Conservation (phyloP, 441 rosid genomes). For the Mallotus repandus region DNA sequence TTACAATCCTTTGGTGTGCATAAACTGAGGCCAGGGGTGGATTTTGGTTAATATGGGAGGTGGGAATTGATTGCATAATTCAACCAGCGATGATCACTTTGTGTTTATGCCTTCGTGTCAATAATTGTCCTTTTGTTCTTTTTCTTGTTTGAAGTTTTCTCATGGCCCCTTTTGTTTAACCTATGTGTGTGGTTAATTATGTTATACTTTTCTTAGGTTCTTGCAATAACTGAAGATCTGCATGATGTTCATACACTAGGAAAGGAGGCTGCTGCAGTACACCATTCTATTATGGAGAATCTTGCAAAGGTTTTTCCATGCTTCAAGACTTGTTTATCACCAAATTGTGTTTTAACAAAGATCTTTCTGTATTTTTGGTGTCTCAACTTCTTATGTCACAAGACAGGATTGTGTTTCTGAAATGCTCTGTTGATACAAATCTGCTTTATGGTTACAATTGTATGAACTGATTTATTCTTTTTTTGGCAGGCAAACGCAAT, state of each 20-base stretch:
- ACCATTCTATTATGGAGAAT: conserved; percentile 72
- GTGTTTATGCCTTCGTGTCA: not conserved
- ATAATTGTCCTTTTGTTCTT: not conserved
- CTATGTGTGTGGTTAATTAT: conserved; percentile 22
- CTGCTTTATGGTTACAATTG: conserved; percentile 19
- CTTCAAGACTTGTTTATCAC: conserved; percentile 15
- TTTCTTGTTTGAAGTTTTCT: conserved; percentile 1
- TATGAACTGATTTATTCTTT: conserved; percentile 24
- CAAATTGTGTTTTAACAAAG: conserved; percentile 10
- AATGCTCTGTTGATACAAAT: conserved; percentile 15
- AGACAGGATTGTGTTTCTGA: conserved; percentile 5
- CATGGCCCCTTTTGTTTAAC: conserved; percentile 2
- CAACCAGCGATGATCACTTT: not conserved
- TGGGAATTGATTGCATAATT: not conserved
- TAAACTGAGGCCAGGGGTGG: not conserved
- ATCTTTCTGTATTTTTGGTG: conserved; percentile 5
- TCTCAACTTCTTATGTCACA: not conserved
- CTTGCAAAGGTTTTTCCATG: conserved; percentile 68
- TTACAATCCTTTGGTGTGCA: not conserved
- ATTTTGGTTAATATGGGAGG: not conserved
- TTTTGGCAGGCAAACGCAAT: conserved; percentile 69
- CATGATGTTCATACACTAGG: conserved; percentile 88
- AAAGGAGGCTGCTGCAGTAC: conserved; percentile 80
- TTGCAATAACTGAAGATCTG: conserved; percentile 89
- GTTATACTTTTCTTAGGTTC: conserved; percentile 55